Evolutionary conservation across 169 alveolate species (phyloP).

Genomic region (Cryptosporidium sp.): DNA sequence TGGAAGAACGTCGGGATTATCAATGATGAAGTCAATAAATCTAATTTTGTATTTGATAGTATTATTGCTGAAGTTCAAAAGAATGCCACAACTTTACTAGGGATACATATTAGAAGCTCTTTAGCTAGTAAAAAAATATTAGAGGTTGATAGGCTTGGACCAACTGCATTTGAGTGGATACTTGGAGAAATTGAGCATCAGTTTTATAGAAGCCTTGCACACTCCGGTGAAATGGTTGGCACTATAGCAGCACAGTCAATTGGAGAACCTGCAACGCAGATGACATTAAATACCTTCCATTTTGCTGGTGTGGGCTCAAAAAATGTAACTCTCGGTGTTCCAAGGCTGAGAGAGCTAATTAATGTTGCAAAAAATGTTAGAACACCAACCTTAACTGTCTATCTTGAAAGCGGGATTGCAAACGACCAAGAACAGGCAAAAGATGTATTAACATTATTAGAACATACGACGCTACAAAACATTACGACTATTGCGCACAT

Average conservation of each 20-base stretch:
- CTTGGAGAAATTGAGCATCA: conserved; percentile 96
- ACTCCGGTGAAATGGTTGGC: conserved; percentile 99
- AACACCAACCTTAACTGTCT: conserved; percentile 97
- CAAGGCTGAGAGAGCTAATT: conserved; percentile 98
- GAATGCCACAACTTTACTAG: conserved; percentile 92
- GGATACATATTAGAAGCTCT: conserved; percentile 94
- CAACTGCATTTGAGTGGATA: conserved; percentile 95
- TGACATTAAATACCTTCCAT: conserved; percentile 99
- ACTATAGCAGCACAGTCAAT: conserved; percentile 99
- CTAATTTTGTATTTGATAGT: conserved; percentile 80
- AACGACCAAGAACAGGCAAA: conserved; percentile 92
- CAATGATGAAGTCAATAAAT: conserved; percentile 77
- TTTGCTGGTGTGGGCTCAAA: conserved; percentile 99
- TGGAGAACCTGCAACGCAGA: conserved; percentile 99
- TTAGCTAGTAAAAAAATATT: conserved; percentile 93
- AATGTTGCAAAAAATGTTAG: conserved; percentile 98
- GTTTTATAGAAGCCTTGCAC: conserved; percentile 94
- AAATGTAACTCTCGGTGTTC: conserved; percentile 99
- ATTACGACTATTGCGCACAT: conserved; percentile 93
- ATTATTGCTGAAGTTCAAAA: conserved; percentile 90
- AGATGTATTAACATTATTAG: conserved; percentile 93
- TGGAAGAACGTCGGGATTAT: conserved; percentile 40
- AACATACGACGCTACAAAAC: conserved; percentile 95
- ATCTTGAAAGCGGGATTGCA: conserved; percentile 89
- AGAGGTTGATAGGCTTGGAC: conserved; percentile 94